Evolutionary conservation across 2,329 filamentous ascomycete genomes (phyloP), one percentile per base, ranked within the genome.

Genomic region (Arthrobotrys iridis): DNA sequence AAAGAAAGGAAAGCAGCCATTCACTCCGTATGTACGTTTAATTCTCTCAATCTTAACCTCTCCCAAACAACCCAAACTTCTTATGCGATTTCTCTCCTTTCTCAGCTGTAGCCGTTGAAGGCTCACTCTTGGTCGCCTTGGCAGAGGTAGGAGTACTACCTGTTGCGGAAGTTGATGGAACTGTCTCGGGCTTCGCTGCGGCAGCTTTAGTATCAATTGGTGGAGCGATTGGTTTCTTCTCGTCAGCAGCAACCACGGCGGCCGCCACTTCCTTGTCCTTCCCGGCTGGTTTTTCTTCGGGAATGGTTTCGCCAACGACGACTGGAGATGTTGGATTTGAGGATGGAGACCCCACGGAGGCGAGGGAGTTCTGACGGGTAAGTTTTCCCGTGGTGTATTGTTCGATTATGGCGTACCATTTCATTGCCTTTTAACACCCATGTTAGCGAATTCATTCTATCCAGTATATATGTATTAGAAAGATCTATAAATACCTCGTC

Each of bases 401-500:
- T 20, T 76, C 74, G 24, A 79, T 71, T 11, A 75, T 71, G 33
- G 68, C 64, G 41, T 79, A 71, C 77, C 77, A 79, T 70, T 78
- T 78, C 43, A 73, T 70, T 15, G 65, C 79, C 76, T 78, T 15
- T 37, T 35, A 45, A 59, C 30, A 20, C 2, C 10, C 6, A 7
- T 45, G 20, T 48, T 67, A 62, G 20, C 5, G 20, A 18, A n/a
- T 40, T n/a, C 5, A 52, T 13, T 11, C 4, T 22, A 6, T 22
- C 28, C 5, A 13, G 24, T 52, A 15, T 1, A 24, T 35, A 20
- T 30, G 15, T 4, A 11, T 24, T 37, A 48, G 11, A 35, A n/a
- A 28, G 11, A 11, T n/a, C 22, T 13, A 11, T 46, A 35, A 10
- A 22, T 72, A 77, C 77, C 48, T 80, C 79, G 15, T 64, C 60